Percentiles rank a stretch among this genome's conserved stretches.
phyloP scores from a whole-genome alignment of 73 alveolate species.

The Paramecium sonneborni region DNA sequence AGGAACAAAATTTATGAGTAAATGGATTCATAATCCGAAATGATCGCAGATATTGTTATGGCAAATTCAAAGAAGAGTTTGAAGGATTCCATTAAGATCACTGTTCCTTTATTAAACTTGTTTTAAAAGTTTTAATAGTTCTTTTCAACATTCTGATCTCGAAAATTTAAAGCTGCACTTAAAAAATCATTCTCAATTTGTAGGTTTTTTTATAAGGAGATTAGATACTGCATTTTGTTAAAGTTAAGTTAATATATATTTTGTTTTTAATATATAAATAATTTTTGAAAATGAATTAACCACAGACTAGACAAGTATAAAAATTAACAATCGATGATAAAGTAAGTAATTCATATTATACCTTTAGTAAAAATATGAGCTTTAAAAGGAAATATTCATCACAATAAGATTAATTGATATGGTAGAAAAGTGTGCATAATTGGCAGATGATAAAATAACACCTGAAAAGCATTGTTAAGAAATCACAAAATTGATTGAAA shows the following conservation, averaged over 20 bases:
- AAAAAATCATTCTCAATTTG: background rate
- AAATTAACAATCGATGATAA: slow-evolving; percentile 27
- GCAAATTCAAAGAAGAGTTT: background rate
- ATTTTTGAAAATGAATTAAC: background rate
- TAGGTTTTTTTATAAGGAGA: background rate
- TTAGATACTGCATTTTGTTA: background rate
- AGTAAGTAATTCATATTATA: background rate
- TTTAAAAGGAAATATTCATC: slow-evolving; percentile 19
- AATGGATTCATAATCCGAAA: background rate
- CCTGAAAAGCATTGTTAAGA: slow-evolving; percentile 5
- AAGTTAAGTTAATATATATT: background rate
- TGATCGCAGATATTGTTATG: background rate
- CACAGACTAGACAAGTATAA: background rate
- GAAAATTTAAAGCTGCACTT: background rate
- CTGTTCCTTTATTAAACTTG: background rate
- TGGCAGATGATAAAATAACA: slow-evolving; percentile 50
- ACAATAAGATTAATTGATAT: slow-evolving; percentile 48
- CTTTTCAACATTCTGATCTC: background rate
- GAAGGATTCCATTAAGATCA: background rate
- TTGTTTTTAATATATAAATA: background rate
- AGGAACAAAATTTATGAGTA: background rate
- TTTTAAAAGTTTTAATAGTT: background rate
- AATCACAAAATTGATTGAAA: slow-evolving; percentile 26
- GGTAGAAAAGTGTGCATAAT: slow-evolving; percentile 60
- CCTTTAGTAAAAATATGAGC: slow-evolving; percentile 27